Conservation (phyloP, 2,329 filamentous ascomycete species). For the Colletotrichum sp. region DNA sequence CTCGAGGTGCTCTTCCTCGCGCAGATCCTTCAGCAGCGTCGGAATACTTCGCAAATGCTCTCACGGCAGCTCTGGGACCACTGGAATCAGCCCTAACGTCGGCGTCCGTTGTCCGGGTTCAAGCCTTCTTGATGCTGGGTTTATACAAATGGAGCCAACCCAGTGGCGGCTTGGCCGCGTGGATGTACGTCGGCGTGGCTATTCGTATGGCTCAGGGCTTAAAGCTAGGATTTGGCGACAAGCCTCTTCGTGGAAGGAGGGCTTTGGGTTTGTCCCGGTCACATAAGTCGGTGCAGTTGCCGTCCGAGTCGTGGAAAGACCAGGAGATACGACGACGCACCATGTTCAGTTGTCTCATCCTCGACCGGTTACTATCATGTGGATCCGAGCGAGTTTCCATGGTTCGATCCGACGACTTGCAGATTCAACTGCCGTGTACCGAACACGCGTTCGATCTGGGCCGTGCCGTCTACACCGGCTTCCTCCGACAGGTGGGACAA, state of each 20-base stretch:
- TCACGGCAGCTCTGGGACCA: conserved; percentile 56
- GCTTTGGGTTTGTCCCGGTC: background rate
- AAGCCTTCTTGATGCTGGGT: conserved; percentile 73
- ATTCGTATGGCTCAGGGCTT: conserved; percentile 68
- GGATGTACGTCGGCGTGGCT: conserved; percentile 70
- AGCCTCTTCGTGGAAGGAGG: conserved; percentile 27
- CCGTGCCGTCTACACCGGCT: conserved; percentile 59
- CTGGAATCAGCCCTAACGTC: conserved; percentile 51
- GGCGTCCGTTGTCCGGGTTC: conserved; percentile 66
- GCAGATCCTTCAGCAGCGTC: conserved; percentile 61
- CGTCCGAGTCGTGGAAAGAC: conserved; percentile 31
- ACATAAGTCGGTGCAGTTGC: conserved; percentile 14
- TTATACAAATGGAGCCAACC: conserved; percentile 75
- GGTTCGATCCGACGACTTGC: conserved; percentile 63
- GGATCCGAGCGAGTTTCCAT: conserved; percentile 66
- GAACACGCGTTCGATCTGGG: conserved; percentile 69
- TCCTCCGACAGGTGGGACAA: conserved; percentile 37
- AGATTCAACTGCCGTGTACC: conserved; percentile 71
- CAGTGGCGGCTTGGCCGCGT: conserved; percentile 62
- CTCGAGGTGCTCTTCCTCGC: conserved; percentile 37
- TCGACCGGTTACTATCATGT: conserved; percentile 72
- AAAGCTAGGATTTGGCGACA: conserved; percentile 63
- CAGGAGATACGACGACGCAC: conserved; percentile 70
- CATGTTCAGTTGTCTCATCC: conserved; percentile 76
- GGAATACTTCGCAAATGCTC: conserved; percentile 67